These are phyloP conservation scores for Neoboletus magnificus DNA, from an alignment of 768 basidiomycete species.

Conservation along the genomic window DNA sequence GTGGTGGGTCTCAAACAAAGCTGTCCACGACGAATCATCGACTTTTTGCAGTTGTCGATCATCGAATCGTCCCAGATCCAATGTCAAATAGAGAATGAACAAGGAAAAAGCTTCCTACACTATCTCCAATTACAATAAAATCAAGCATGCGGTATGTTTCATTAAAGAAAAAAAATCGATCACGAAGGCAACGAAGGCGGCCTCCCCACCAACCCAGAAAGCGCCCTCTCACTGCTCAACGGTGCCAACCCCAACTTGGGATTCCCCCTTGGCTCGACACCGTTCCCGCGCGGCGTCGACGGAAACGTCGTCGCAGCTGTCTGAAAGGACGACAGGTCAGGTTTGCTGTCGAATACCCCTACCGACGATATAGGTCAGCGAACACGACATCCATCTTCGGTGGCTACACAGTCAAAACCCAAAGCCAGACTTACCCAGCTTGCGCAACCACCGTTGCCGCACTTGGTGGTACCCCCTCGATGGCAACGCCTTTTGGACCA, in stretches of 20 bases:
- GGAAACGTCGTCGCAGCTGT: slow-evolving; percentile 20
- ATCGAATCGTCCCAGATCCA: background rate
- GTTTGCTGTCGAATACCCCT: slow-evolving; percentile 39
- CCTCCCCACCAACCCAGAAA: slow-evolving; percentile 25
- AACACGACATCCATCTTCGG: background rate
- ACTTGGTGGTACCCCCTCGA: slow-evolving; percentile 43
- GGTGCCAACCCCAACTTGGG: slow-evolving; percentile 38
- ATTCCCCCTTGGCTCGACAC: slow-evolving; percentile 31
- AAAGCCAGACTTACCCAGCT: slow-evolving; percentile 31
- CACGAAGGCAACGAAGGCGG: slow-evolving; percentile 19
- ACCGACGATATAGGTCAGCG: background rate
- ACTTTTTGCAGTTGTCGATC: no score
- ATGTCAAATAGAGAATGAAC: background rate
- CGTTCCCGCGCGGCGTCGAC: slow-evolving; percentile 9
- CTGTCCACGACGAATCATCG: no score
- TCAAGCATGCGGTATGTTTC: slow-evolving; percentile 4
- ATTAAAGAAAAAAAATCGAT: background rate
- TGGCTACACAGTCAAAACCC: background rate
- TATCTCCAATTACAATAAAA: slow-evolving; percentile 7
- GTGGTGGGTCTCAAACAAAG: no score
- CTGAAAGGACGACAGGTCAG: slow-evolving; percentile 33
- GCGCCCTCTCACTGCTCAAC: slow-evolving; percentile 34
- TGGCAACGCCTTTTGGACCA: slow-evolving; percentile 40
- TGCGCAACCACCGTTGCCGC: slow-evolving; percentile 42
- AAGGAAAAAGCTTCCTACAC: slow-evolving; percentile 5